These are phyloP conservation scores for Syzygium aqueum DNA, from an alignment of 345 rosid species.

Conservation along the genomic window DNA sequence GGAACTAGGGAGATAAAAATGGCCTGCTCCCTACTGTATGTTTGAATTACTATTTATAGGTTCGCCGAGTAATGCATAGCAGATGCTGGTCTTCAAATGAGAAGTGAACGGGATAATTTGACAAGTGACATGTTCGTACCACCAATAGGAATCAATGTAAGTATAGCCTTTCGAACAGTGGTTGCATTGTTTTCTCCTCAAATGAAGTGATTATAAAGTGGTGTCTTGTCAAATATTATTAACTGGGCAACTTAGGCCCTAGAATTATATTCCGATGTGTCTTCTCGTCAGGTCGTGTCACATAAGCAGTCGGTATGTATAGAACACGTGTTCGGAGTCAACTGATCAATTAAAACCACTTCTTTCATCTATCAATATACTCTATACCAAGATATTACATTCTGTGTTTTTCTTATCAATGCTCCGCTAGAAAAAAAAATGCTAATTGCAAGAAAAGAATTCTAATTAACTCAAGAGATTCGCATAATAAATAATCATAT, in stretches of 20 bases:
- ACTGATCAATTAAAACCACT: neutral
- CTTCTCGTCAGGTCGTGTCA: neutral
- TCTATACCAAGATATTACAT: neutral
- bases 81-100: neutral
- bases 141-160: neutral
- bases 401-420: neutral
- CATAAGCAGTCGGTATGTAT: neutral
- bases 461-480: neutral
- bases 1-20: neutral
- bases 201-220: neutral
- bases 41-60: neutral
- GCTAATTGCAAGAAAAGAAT: neutral
- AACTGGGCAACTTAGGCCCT: neutral
- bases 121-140: neutral
- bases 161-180: neutral
- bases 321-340: neutral
- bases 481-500: neutral
- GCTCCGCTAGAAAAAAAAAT: neutral
- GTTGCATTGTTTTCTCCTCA: neutral
- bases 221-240: neutral
- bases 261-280: neutral
- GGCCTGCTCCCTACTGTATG: neutral
- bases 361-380: neutral
- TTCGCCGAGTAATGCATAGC: neutral
- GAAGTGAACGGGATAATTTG: neutral